These are phyloP conservation scores for Lasiosphaeria ovina DNA, from an alignment of 495 filamentous ascomycete species.

Conservation along the genomic window DNA sequence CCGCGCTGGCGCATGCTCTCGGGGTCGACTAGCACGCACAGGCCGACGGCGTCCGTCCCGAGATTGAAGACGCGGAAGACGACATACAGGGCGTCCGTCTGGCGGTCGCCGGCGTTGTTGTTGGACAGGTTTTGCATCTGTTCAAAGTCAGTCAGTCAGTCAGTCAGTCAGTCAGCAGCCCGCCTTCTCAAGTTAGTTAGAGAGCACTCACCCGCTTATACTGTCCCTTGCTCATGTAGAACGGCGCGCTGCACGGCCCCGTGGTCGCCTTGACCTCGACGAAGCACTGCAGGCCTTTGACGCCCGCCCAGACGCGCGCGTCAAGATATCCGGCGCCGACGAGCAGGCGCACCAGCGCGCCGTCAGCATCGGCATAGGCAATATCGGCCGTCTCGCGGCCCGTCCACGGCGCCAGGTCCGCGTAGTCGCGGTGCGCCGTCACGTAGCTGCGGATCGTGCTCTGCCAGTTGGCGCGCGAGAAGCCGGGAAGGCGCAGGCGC, in stretches of 20 bases:
- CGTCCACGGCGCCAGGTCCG: slow-evolving; percentile 34
- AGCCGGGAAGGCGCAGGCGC: slow-evolving; percentile 22
- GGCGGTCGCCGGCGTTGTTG: background rate
- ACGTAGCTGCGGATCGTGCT: slow-evolving; percentile 43
- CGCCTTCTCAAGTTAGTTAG: background rate
- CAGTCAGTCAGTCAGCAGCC: background rate
- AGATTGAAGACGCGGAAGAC: slow-evolving; percentile 7
- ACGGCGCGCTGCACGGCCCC: slow-evolving; percentile 31
- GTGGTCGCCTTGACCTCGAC: slow-evolving; percentile 53
- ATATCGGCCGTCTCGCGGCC: slow-evolving; percentile 45
- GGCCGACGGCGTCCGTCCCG: background rate
- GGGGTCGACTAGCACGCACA: slow-evolving; percentile 9
- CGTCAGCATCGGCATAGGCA: slow-evolving; percentile 35
- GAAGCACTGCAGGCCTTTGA: slow-evolving; percentile 33
- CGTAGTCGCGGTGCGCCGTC: slow-evolving; percentile 35
- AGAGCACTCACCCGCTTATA: slow-evolving; percentile 30
- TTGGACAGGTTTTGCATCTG: background rate
- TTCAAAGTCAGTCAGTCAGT: background rate
- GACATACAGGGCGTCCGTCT: slow-evolving; percentile 7
- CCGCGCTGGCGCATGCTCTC: slow-evolving; percentile 6
- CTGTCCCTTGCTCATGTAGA: slow-evolving; percentile 46
- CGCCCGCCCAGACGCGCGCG: slow-evolving; percentile 20
- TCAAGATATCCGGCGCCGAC: slow-evolving; percentile 36
- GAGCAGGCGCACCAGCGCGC: slow-evolving; percentile 33
- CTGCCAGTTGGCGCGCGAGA: slow-evolving; percentile 39